Percentiles rank a stretch among this genome's conserved stretches.
These are phyloP conservation scores for Gyromitra esculenta DNA, from an alignment of 2,329 filamentous ascomycete genomes.

Conservation along the genomic window DNA sequence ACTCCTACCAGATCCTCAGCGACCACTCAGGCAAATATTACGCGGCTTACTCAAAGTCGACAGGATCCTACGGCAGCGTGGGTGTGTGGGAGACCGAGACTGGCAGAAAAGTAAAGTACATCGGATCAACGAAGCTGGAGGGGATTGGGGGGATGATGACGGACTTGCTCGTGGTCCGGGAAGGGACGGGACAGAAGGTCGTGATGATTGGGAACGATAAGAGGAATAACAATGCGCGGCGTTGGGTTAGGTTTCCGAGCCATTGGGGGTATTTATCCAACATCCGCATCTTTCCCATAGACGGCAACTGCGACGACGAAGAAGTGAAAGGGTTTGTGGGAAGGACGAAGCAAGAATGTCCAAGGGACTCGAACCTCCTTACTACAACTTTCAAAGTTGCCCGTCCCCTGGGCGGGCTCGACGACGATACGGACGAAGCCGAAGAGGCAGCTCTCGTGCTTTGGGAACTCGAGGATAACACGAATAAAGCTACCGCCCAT, in stretches of 20 bases:
- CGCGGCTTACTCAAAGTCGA: constrained; percentile 43
- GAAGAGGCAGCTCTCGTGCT: constrained; percentile 42
- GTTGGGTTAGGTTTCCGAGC: constrained; percentile 37
- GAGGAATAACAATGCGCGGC: constrained; percentile 39
- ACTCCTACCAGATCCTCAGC: constrained; percentile 46
- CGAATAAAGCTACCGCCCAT: constrained; percentile 30
- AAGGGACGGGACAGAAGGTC: constrained; percentile 10
- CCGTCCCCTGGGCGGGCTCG: constrained; percentile 1
- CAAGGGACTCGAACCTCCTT: constrained; percentile 32
- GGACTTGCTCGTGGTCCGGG: constrained; percentile 26
- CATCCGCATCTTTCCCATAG: constrained; percentile 30
- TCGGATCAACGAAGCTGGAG: constrained; percentile 14
- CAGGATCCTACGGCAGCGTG: not conserved
- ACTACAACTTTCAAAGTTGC: constrained; percentile 35
- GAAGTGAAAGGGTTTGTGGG: constrained; percentile 33
- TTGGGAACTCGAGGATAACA: constrained; percentile 39
- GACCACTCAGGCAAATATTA: constrained; percentile 45
- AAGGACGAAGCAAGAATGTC: constrained; percentile 26
- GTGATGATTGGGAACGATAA: constrained; percentile 45
- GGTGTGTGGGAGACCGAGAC: constrained; percentile 46
- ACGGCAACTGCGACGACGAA: constrained; percentile 1
- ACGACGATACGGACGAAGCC: not conserved
- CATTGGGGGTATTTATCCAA: constrained; percentile 46
- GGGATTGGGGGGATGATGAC: constrained; percentile 34
- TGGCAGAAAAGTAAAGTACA: constrained; percentile 16